phyloP scores from a whole-genome alignment of 2,329 filamentous ascomycete species.

The Bisporella sp. region DNA sequence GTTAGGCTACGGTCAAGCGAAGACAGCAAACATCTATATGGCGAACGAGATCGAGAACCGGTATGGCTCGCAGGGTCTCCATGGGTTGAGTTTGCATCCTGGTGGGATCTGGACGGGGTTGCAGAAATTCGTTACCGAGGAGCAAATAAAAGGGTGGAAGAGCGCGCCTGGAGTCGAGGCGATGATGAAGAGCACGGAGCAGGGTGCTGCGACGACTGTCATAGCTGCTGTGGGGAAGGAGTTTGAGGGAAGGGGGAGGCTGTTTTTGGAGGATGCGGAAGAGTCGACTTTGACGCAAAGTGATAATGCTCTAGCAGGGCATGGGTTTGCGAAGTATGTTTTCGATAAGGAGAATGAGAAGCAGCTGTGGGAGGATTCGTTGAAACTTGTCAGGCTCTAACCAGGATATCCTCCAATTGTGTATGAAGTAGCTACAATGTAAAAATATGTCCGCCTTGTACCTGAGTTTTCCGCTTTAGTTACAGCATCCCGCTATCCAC shows the following conservation, averaged over 20 bases:
- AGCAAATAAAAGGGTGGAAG: slow-evolving; percentile 36
- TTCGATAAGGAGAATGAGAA: slow-evolving; percentile 33
- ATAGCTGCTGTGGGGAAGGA: slow-evolving; percentile 28
- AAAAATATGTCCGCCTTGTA: too few relatives aligned
- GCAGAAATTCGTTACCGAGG: slow-evolving; percentile 29
- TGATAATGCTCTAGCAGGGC: slow-evolving; percentile 13
- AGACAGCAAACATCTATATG: slow-evolving; percentile 39
- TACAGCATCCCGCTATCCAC: too few relatives aligned
- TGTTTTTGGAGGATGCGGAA: slow-evolving; percentile 33
- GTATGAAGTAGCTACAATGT: too few relatives aligned
- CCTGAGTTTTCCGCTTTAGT: too few relatives aligned
- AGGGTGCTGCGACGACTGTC: slow-evolving; percentile 34
- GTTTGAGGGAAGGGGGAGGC: slow-evolving; percentile 36
- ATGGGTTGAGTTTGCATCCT: slow-evolving; percentile 36
- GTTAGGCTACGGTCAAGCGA: slow-evolving; percentile 35
- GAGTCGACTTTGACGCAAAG: slow-evolving; percentile 24
- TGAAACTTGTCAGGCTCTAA: slow-evolving; percentile 23
- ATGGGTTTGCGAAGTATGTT: slow-evolving; percentile 16
- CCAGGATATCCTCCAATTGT: too few relatives aligned
- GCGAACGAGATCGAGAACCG: slow-evolving; percentile 39
- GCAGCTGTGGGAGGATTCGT: slow-evolving; percentile 34
- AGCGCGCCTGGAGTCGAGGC: slow-evolving; percentile 17
- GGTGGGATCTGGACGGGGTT: slow-evolving; percentile 30
- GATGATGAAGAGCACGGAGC: slow-evolving; percentile 19
- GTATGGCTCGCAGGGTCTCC: slow-evolving; percentile 33